Conservation (phyloP, 2,329 filamentous ascomycete genomes). For the Leptographium lundbergii region DNA sequence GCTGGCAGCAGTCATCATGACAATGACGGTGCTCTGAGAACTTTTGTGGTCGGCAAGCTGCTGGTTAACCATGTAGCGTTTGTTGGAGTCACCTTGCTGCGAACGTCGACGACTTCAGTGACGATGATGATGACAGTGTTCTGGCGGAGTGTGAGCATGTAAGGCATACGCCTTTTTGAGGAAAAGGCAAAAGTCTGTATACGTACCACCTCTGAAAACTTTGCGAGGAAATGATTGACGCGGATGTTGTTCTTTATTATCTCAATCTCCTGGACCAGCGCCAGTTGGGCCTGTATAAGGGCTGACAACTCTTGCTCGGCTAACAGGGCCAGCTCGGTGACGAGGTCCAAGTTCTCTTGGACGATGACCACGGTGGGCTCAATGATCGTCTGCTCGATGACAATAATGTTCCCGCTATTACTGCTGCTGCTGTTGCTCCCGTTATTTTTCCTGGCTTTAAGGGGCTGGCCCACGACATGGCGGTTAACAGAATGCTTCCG, state of each 20-base stretch:
- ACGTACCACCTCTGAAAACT: slow-evolving; percentile 23
- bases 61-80: slow-evolving; percentile 27
- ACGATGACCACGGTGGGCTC: slow-evolving; percentile 20
- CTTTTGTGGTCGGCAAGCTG: slow-evolving; percentile 24
- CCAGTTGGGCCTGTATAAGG: slow-evolving; percentile 23
- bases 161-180: no score
- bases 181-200: neutral
- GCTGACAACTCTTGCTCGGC: slow-evolving; percentile 25
- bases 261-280: slow-evolving; percentile 23
- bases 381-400: slow-evolving; percentile 21
- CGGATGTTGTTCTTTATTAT: slow-evolving; percentile 30
- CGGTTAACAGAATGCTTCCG: slow-evolving; percentile 3
- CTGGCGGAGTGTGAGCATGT: slow-evolving; percentile 12
- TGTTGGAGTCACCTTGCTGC: slow-evolving; percentile 18
- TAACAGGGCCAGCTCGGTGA: slow-evolving; percentile 20
- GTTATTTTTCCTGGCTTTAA: slow-evolving; percentile 6
- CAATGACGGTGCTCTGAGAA: slow-evolving; percentile 20
- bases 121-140: slow-evolving; percentile 26
- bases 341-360: slow-evolving; percentile 22
- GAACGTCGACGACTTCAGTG: slow-evolving; percentile 23
- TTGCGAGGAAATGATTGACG: slow-evolving; percentile 25
- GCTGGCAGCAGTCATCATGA: slow-evolving; percentile 25
- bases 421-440: slow-evolving; percentile 13
- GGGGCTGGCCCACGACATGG: slow-evolving; percentile 8
- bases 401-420: slow-evolving; percentile 9